Percentiles rank a stretch among this genome's conserved stretches.
Conservation (phyloP, 2,329 filamentous ascomycete species). For the Colletotrichum limetticola region DNA sequence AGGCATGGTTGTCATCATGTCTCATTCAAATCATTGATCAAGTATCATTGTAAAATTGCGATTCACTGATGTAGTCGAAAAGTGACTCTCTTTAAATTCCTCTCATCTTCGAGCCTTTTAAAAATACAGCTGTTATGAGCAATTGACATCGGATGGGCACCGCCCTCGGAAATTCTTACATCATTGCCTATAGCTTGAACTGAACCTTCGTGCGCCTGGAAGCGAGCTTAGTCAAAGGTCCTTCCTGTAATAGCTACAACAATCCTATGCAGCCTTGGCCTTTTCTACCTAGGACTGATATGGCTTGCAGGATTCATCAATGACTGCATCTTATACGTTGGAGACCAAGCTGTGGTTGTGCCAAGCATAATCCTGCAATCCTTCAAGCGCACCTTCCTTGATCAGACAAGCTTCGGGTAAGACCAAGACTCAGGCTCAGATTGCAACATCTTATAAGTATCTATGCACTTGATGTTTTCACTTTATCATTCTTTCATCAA, state of each 20-base stretch:
- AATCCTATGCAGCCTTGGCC: neutral
- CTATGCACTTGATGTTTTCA: neutral
- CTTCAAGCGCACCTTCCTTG: conserved; percentile 28
- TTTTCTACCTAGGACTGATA: neutral
- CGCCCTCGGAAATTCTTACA: no score
- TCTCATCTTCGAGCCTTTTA: no score
- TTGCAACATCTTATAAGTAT: neutral
- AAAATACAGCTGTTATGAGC: no score
- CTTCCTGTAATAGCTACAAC: neutral
- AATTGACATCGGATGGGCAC: no score
- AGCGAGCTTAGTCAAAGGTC: neutral
- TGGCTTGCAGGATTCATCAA: neutral
- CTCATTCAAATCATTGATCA: no score
- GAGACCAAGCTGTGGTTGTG: neutral
- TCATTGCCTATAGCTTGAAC: no score
- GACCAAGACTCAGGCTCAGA: neutral
- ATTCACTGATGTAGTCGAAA: no score
- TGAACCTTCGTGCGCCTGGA: neutral
- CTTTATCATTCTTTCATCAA: neutral
- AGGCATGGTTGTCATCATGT: no score
- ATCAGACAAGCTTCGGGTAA: conserved; percentile 14
- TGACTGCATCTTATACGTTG: neutral
- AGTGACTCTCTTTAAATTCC: no score
- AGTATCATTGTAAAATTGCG: no score
- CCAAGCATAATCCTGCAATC: conserved; percentile 21